Base-by-base conservation (phyloP, 768 basidiomycete species). In the Auricularia cornea region DNA sequence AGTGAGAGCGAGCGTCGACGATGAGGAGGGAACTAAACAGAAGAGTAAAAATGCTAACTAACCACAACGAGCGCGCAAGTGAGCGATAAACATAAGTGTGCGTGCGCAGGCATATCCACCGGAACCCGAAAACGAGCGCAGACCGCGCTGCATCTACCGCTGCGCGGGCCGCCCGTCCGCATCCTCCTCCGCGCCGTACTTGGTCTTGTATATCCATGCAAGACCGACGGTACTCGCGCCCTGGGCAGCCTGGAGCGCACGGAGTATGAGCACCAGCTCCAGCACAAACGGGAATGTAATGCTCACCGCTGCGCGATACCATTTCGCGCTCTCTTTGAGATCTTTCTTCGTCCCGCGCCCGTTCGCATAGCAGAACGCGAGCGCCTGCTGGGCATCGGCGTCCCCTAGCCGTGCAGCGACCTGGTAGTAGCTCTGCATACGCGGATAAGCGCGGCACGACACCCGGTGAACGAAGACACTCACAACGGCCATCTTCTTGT, bases 151-250 rank as follows among this genome's bases (percentile, higher is more conserved):
- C 23, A 18, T 20, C 23, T 23, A 48, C 23, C 44, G 44, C 23
- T 48, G 44, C 23, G 44, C 44, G 44, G 44, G 44, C 16, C 44
- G 44, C 16, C 44, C 44, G 44, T 48, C 44, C 20, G 44, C 54
- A 26, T 57, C 54, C 54, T 57, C 54, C 54, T 57, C 54, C 30
- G 54, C 62, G 29, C 62, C 62, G 68, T 85, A 93, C 75, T 94
- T 94, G 70, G 90, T 86, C 74, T 95, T 95, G 78, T 90, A 91
- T 66, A 94, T 93, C 92, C 92, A 94, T 2, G 90, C 90, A 56
- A 94, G 80, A 28, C 92, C 92, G 66, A 93, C 80, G 68, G 90
- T 88, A 70, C 91, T 93, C 61, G 78, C 82, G 23, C 91, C 91
- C 72, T 92, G 92, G 18, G 78, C 78, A 32, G 80, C 83, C 83